A percentile compares a stretch with the other conserved stretches of the same genome.
Conservation (phyloP, 2,329 filamentous ascomycete genomes). For the Fusarium sp. region DNA sequence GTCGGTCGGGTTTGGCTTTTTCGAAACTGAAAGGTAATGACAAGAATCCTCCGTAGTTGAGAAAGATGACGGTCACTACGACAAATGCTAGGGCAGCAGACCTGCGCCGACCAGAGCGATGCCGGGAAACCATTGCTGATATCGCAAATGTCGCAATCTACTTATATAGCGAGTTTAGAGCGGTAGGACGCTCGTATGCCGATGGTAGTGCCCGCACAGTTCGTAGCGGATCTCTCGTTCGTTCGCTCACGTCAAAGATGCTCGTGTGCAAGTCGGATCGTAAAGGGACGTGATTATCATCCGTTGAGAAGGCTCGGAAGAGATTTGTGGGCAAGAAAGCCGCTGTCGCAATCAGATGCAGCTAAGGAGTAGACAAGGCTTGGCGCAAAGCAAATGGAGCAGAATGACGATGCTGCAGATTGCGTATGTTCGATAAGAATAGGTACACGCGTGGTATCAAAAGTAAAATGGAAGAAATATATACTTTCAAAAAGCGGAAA, state of each 20-base stretch:
- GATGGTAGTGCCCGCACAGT: neutral
- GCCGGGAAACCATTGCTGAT: constrained; percentile 32
- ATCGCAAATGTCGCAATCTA: constrained; percentile 11
- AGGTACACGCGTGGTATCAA: neutral
- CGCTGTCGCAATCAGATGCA: constrained; percentile 15
- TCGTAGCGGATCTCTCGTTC: neutral
- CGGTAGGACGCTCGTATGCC: constrained; percentile 14
- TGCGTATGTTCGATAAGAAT: neutral
- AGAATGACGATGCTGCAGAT: neutral
- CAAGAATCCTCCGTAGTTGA: constrained; percentile 29
- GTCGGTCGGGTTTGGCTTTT: constrained; percentile 38
- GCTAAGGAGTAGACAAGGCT: constrained; percentile 14
- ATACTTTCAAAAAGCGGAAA: constrained; percentile 8
- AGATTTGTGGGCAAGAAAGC: neutral
- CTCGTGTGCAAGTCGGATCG: neutral
- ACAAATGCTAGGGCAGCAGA: constrained; percentile 22
- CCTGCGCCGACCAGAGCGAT: constrained; percentile 39
- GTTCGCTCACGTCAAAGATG: neutral
- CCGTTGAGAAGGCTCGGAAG: constrained; percentile 4
- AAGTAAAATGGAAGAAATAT: constrained; percentile 14
- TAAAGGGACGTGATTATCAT: neutral
- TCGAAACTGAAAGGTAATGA: constrained; percentile 43
- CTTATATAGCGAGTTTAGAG: constrained; percentile 1
- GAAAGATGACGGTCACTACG: constrained; percentile 22
- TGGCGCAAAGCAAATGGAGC: constrained; percentile 1